Conservation (phyloP, 257 asterid species). For the Lantana camara region DNA sequence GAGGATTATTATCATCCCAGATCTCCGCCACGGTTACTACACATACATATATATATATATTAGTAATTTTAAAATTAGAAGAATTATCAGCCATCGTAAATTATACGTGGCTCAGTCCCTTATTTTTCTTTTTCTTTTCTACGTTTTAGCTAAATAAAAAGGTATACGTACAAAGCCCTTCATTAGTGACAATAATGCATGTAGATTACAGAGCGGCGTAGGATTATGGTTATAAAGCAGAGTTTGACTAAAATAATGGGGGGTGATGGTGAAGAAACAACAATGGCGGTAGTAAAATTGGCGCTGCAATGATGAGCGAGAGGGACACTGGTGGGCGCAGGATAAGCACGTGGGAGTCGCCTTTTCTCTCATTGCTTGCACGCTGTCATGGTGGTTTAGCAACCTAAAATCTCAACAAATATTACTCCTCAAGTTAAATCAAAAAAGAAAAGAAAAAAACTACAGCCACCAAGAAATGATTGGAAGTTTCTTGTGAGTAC, state of each 20-base stretch:
- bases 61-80: no score
- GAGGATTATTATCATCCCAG: no score
- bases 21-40: no score
- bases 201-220: constrained; percentile 48
- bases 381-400: constrained; percentile 53
- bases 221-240: constrained; percentile 28
- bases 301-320: constrained; percentile 62
- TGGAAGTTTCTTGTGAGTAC: constrained; percentile 42
- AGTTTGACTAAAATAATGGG: constrained; percentile 43
- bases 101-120: no score
- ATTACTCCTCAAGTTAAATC: constrained; percentile 5
- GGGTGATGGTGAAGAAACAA: constrained; percentile 20
- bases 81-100: no score
- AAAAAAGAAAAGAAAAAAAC: constrained; percentile 3
- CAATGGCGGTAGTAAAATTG: constrained; percentile 29
- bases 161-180: neutral
- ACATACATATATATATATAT: no score
- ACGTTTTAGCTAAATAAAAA: neutral
- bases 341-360: constrained; percentile 73
- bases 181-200: constrained; percentile 20
- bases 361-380: constrained; percentile 69
- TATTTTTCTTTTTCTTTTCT: neutral
- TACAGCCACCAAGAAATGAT: constrained; percentile 45
- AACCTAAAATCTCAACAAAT: neutral
- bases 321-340: constrained; percentile 55